Evolutionary conservation across 352 stramenopile species (phyloP), one percentile per base, ranked within the genome.

Genomic region (Globisporangium irregulare): DNA sequence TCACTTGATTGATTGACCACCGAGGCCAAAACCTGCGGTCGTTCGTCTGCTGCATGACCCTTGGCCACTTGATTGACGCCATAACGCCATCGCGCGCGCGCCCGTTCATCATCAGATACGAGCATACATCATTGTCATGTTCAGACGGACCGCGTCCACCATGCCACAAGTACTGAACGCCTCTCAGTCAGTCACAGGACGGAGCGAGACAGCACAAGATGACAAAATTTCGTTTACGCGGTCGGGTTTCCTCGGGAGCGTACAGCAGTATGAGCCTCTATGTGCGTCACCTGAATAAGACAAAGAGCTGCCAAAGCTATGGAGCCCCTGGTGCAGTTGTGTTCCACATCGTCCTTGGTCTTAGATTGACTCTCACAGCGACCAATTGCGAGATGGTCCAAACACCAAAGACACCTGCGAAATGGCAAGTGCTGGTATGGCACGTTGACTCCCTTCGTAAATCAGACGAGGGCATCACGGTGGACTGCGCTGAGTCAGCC

Each of bases 51-150:
- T 56, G n/a, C n/a, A 27, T 43, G 54, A 10, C 18, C 18, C n/a
- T 59, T 59, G 6, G 54, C 18, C 54, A 43, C 54, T 59, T 59
- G 54, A 59, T 59, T 59, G 54, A 43, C 54, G 27, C 50, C 54
- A 59, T 59, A 32, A 32, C 29, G 29, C 29, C 29, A 32, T 32
- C 25, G 14, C 4, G 43, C 5, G 14, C 43, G 8, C 18, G 6
- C 6, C 41, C 15, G 41, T 15, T 50, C 14, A n/a, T 58, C 22
- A 3, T 34, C 24, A 34, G 22, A 25, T 24, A 12, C 50, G 8
- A 38, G 8, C 32, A 38, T 38, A 8, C 8, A 58, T 18, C 51
- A 20, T 7, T 27, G n/a, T 20, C 22, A 57, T 57, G 51, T 10
- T 57, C 51, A 29, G 7, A 20, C 6, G 18, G 6, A 51, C 10